These are phyloP conservation scores for Leishmania mexicana DNA, from an alignment of 208 protist genomes.

Conservation along the genomic window DNA sequence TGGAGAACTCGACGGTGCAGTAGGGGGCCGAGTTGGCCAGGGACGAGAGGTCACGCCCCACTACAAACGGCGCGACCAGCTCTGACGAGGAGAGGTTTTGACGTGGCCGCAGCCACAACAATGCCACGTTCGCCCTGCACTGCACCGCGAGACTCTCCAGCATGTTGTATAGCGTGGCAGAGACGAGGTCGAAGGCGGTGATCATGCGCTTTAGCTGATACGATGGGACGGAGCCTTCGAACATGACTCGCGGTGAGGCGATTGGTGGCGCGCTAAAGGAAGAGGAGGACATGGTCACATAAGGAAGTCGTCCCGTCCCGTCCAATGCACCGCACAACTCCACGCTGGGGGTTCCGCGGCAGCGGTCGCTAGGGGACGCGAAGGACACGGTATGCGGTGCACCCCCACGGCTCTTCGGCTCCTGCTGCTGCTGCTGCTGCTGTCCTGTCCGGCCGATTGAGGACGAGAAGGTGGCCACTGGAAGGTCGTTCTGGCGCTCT, in stretches of 20 bases:
- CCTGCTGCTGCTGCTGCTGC: neutral
- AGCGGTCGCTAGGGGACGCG: neutral
- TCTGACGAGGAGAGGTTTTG: constrained; percentile 68
- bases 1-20: constrained; percentile 68
- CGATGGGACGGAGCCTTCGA: constrained; percentile 60
- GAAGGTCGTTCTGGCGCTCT: constrained; percentile 17
- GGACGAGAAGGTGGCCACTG: neutral
- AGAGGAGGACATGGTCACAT: neutral
- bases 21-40: constrained; percentile 76
- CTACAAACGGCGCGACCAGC: constrained; percentile 88
- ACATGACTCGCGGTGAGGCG: constrained; percentile 35
- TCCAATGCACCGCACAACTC: constrained; percentile 15
- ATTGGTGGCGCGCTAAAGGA: neutral
- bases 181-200: constrained; percentile 77
- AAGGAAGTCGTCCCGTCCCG: neutral
- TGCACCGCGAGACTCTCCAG: constrained; percentile 84
- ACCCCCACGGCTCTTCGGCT: neutral
- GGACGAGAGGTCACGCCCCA: constrained; percentile 67
- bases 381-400: neutral
- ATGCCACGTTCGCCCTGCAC: constrained; percentile 59
- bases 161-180: constrained; percentile 77
- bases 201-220: constrained; percentile 72
- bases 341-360: neutral
- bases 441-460: neutral
- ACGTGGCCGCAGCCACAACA: constrained; percentile 82